Base-by-base conservation (phyloP, 2,329 filamentous ascomycete genomes). In the Didymella segeticola region DNA sequence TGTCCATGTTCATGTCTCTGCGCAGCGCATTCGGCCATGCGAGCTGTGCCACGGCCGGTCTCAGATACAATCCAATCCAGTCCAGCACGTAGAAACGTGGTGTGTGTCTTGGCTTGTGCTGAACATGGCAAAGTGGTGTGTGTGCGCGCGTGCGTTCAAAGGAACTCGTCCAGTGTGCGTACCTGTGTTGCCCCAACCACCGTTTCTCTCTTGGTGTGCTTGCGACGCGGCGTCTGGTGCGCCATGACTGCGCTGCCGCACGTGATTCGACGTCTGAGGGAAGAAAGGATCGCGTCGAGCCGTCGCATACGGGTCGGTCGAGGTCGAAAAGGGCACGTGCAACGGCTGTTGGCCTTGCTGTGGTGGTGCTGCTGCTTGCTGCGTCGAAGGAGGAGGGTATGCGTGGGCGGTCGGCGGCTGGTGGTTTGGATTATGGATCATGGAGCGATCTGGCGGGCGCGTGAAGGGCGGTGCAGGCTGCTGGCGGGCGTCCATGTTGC, bases 401-500 rank as follows among this genome's bases (percentile, higher is more conserved):
- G 74, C 56, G 27, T 61, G 64, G 19, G 54, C 46, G 30, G 47
- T 53, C 8, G 62, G 53, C 20, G 66, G 43, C 53, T 67, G 69
- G 43, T 88, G 87, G 63, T 85, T 83, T 47, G 79, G 75, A 74
- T 89, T 89, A 62, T 79, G 79, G 25, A 83, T 74, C 47, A 83
- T 63, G 45, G 66, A 64, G 47, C 74, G 71, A 29, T 77, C 76
- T 54, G 70, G 67, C 37, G 75, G 71, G 34, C 75, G 72, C 42
- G 69, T 64, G 58, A 68, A 73, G 45, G 70, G 68, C 58, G 75
- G 73, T 51, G 75, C 74, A 57, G 70, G 62, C 56, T 63, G 69
- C 56, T 63, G 69, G 62, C 72, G 72, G 60, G 68, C 57, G 55
- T 75, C 73, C 74, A 77, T 77, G 53, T 50, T 63, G 55, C 36